Base-by-base conservation (phyloP, 441 rosid species). In the Isatis lusitanica region DNA sequence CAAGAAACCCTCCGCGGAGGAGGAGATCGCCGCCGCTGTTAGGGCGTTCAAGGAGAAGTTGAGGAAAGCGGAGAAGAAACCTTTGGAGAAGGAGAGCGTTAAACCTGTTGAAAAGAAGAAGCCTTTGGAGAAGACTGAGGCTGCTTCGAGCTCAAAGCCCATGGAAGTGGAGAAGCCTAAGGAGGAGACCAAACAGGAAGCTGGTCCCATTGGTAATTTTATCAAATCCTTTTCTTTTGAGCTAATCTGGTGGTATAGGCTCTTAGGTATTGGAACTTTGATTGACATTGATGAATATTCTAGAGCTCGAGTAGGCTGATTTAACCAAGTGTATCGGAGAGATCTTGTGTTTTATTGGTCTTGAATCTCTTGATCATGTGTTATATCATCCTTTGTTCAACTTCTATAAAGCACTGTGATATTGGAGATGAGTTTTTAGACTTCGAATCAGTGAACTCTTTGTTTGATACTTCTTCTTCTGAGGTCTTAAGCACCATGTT, bases 11-110 rank as follows among this genome's bases (percentile, higher is more conserved):
- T 46, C 82, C 18, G 85, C 83, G 10, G 97, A 88, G 84, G 76
- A 73, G 80, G 89, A 91, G 84, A 84, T 93, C 79, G 68, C 70
- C 17, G 85, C 78, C 31, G 82, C 80, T 30, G 76, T 87, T 53
- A 82, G 75, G 74, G 84, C 83, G 1, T 86, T 83, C 2, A 82
- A 79, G 88, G 89, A 82, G 80, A 89, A 78, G 85, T 46, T 63
- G 81, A 82, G 57, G 78, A 84, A 63, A 79, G 83, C 74, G 26
- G 83, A 62, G 68, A 68, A 44, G 77, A 70, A 67, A 74, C 73
- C 63, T 4, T 21, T 21, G 24, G 78, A 60, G 68, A 61, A 52
- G 24, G 82, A 71, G 35, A 69, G 16, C 61, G 80, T 63, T 31
- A 67, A 68, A 51, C 69, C 66, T 48, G 78, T 52, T 51, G 79